These are phyloP conservation scores for Penicillium polonicum DNA, from an alignment of 2,329 filamentous ascomycete species.

Conservation along the genomic window DNA sequence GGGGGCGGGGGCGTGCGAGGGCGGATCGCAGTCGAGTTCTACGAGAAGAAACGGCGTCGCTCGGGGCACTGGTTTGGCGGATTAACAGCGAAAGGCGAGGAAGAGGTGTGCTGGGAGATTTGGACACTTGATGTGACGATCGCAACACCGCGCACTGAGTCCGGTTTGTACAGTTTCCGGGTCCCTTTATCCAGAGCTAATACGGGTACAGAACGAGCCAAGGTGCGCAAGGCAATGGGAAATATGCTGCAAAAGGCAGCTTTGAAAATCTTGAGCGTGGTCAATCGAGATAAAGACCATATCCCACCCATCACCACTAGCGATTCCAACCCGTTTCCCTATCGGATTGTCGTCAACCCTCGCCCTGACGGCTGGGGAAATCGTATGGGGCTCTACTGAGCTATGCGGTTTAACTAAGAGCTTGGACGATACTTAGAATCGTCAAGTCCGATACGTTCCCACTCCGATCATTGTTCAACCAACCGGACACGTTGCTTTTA, in stretches of 20 bases:
- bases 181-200: neutral
- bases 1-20: constrained; percentile 64
- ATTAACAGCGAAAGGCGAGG: constrained; percentile 64
- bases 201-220: constrained; percentile 66
- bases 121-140: constrained; percentile 96
- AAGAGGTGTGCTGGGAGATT: constrained; percentile 95
- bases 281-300: constrained; percentile 88
- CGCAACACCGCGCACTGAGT: constrained; percentile 83
- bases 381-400: constrained; percentile 71
- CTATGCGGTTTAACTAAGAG: neutral
- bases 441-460: neutral
- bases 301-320: constrained; percentile 95
- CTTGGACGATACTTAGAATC: neutral
- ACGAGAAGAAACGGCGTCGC: constrained; percentile 85
- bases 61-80: constrained; percentile 66
- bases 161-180: constrained; percentile 57
- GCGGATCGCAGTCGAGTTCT: constrained; percentile 85
- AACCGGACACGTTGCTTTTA: neutral
- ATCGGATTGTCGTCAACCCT: constrained; percentile 85
- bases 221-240: constrained; percentile 88
- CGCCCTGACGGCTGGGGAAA: constrained; percentile 76
- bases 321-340: constrained; percentile 90
- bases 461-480: constrained; percentile 1
- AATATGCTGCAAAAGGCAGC: constrained; percentile 82
- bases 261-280: constrained; percentile 84